Evolutionary conservation across 306 rosid species (phyloP).

Genomic region (Lathyrus aphaca): DNA sequence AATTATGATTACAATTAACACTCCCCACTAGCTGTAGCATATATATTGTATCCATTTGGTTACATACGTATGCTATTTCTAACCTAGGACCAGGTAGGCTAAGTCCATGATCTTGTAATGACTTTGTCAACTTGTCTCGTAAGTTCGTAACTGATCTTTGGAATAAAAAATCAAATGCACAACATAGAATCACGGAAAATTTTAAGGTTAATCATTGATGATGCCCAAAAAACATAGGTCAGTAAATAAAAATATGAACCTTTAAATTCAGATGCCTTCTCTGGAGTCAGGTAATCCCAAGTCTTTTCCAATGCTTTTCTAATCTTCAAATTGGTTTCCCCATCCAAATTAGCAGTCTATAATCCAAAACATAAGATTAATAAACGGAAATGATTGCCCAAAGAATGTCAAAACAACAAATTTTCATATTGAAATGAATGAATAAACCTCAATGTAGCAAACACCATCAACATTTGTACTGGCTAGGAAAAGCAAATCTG

Average conservation of each 20-base stretch:
- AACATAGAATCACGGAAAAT: constrained; percentile 1
- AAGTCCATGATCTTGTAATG: too few species aligned
- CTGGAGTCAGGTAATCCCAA: constrained; percentile 87
- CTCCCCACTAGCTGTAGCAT: too few species aligned
- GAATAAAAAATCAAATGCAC: constrained; percentile 25
- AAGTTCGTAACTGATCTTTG: too few species aligned
- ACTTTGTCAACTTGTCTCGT: too few species aligned
- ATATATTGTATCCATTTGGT: too few species aligned
- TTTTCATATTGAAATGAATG: constrained; percentile 29
- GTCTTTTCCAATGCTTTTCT: constrained; percentile 88
- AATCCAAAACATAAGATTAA: constrained; percentile 35
- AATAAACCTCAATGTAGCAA: constrained; percentile 84
- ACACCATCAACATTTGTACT: constrained; percentile 89
- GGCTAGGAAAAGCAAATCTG: constrained; percentile 89
- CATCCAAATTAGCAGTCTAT: constrained; percentile 95
- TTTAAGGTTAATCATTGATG: not conserved
- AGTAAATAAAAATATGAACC: constrained; percentile 50
- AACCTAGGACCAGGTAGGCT: too few species aligned
- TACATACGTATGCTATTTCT: too few species aligned
- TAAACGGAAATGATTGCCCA: not conserved
- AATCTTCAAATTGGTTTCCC: constrained; percentile 95
- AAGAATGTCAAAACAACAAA: constrained; percentile 31
- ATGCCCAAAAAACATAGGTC: constrained; percentile 21
- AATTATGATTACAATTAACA: too few species aligned
- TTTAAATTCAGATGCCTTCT: constrained; percentile 83